Conservation (phyloP, 441 rosid species). For the Aleurites moluccanus region DNA sequence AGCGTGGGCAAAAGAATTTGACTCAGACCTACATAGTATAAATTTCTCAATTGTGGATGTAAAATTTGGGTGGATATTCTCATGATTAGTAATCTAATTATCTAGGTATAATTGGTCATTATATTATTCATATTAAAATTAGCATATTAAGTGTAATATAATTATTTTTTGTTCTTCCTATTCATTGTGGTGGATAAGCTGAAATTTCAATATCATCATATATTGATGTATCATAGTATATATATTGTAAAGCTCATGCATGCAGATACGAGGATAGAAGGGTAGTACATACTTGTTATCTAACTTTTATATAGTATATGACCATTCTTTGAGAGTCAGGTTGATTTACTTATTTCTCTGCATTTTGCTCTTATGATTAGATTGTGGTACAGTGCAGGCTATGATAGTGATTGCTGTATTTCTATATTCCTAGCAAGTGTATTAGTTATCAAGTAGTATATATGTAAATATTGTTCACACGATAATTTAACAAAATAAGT, state of each 20-base stretch:
- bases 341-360: no score
- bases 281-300: neutral
- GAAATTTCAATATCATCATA: slow-evolving; percentile 3
- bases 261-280: neutral
- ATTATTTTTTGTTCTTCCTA: neutral
- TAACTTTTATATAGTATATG: neutral
- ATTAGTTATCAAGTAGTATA: no score
- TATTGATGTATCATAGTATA: slow-evolving; percentile 2
- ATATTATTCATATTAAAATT: slow-evolving; percentile 8
- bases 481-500: no score
- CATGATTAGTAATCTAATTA: slow-evolving; percentile 3
- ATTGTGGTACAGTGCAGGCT: no score
- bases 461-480: no score
- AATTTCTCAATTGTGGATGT: slow-evolving; percentile 4
- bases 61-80: slow-evolving; percentile 3
- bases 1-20: slow-evolving; percentile 34
- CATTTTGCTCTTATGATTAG: no score
- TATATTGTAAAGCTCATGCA: slow-evolving; percentile 11
- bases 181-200: slow-evolving; percentile 13
- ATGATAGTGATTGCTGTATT: no score
- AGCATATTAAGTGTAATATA: slow-evolving; percentile 19
- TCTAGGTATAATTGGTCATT: neutral
- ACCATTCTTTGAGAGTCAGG: neutral
- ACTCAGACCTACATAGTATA: slow-evolving; percentile 47
- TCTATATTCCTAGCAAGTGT: no score